phyloP scores from a whole-genome alignment of 805 yeast species.

The Metschnikowia henanensis region DNA sequence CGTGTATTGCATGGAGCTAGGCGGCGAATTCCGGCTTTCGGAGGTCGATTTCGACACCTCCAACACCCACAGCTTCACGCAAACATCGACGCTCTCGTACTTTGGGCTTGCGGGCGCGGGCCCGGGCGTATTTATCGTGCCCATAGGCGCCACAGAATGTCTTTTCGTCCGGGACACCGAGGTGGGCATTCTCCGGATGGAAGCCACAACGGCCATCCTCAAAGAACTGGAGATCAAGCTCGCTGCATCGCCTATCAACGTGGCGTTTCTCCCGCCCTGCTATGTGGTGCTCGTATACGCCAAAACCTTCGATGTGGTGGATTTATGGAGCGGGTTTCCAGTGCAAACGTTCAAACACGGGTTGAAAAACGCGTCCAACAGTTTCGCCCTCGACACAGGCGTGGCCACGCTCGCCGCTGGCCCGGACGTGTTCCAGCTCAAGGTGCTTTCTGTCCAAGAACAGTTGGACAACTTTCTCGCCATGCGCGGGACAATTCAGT shows the following conservation, averaged over 20 bases:
- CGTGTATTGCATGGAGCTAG: slow-evolving; percentile 27
- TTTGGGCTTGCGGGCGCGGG: slow-evolving; percentile 36
- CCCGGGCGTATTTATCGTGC: slow-evolving; percentile 27
- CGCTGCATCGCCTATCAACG: slow-evolving; percentile 24
- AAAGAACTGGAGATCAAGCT: slow-evolving; percentile 25
- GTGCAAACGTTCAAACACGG: slow-evolving; percentile 37
- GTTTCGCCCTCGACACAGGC: slow-evolving; percentile 14
- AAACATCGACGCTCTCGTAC: slow-evolving; percentile 35
- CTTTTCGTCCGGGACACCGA: slow-evolving; percentile 37
- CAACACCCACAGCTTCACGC: slow-evolving; percentile 19
- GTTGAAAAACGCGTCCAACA: slow-evolving; percentile 26
- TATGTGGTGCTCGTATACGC: slow-evolving; percentile 32
- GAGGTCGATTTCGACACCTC: slow-evolving; percentile 23
- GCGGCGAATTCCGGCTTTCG: slow-evolving; percentile 14
- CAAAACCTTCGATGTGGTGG: slow-evolving; percentile 37
- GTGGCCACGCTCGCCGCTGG: slow-evolving; percentile 25
- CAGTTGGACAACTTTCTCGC: slow-evolving; percentile 39
- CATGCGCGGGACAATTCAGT: slow-evolving; percentile 16
- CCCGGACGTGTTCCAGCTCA: slow-evolving; percentile 33
- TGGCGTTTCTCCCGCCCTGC: slow-evolving; percentile 31
- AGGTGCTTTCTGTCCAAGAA: slow-evolving; percentile 26
- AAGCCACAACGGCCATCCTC: slow-evolving; percentile 11
- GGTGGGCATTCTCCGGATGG: slow-evolving; percentile 18
- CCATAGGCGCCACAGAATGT: slow-evolving; percentile 9
- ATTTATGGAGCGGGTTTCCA: slow-evolving; percentile 33